phyloP scores from a whole-genome alignment of 148 eudicot species.

The Camellia sinensis region DNA sequence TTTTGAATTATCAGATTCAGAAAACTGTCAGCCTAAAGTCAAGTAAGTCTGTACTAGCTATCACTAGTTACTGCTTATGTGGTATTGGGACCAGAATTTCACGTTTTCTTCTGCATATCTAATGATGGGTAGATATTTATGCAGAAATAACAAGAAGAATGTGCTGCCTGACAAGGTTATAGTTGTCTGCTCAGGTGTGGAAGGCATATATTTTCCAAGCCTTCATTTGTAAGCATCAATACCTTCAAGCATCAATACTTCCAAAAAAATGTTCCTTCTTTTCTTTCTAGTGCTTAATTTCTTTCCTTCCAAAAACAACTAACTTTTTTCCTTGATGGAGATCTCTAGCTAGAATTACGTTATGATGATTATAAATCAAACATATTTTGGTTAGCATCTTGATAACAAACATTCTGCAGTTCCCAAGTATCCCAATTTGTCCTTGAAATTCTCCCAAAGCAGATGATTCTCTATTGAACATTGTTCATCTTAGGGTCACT shows the following conservation, averaged over 20 bases:
- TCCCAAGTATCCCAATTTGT: not conserved
- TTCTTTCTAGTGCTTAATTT: too few species aligned
- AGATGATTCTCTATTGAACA: not conserved
- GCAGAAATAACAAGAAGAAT: conserved; percentile 43
- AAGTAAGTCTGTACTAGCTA: conserved; percentile 37
- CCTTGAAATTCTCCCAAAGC: not conserved
- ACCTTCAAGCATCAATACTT: not conserved
- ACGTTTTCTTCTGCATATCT: not conserved
- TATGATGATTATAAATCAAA: not conserved
- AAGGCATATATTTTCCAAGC: conserved; percentile 73
- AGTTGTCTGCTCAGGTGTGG: conserved; percentile 72
- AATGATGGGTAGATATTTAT: conserved; percentile 16
- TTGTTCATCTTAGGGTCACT: too few species aligned
- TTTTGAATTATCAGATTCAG: conserved; percentile 81
- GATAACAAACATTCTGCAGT: not conserved
- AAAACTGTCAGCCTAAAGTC: conserved; percentile 42
- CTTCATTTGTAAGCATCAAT: conserved; percentile 62
- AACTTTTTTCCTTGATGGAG: not conserved
- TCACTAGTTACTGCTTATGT: conserved; percentile 2
- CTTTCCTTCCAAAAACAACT: not conserved
- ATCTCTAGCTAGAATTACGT: not conserved
- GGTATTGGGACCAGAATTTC: not conserved
- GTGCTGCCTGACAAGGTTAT: conserved; percentile 67
- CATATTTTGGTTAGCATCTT: not conserved
- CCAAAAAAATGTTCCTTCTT: too few species aligned